Evolutionary conservation across 768 basidiomycete species (phyloP).

Genomic region (Lyophyllum atratum): DNA sequence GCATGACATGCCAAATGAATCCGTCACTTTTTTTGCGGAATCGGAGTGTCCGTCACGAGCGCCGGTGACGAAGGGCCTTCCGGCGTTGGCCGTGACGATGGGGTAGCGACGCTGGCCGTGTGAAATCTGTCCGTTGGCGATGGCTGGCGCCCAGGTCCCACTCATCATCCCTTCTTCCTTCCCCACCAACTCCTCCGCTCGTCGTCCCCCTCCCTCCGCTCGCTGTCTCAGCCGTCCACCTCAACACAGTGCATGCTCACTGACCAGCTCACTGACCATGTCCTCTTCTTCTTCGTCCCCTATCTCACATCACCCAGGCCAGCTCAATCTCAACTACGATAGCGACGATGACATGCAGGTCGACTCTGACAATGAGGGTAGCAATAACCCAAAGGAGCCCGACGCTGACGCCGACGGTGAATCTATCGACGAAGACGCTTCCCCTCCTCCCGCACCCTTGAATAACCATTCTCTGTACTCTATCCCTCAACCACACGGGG

Average conservation of each 20-base stretch:
- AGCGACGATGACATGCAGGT: constrained; percentile 70
- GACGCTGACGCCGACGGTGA: constrained; percentile 68
- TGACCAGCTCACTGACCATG: constrained; percentile 11
- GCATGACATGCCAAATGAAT: constrained; percentile 13
- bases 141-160: constrained; percentile 51
- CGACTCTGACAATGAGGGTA: constrained; percentile 59
- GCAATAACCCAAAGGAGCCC: constrained; percentile 43
- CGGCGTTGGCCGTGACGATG: constrained; percentile 63
- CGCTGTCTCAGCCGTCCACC: constrained; percentile 21
- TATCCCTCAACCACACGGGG: constrained; percentile 32
- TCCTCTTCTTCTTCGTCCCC: constrained; percentile 32
- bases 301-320: constrained; percentile 35
- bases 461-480: constrained; percentile 35
- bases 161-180: constrained; percentile 40
- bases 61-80: constrained; percentile 57
- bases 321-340: constrained; percentile 61
- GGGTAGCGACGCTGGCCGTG: constrained; percentile 57
- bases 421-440: constrained; percentile 56
- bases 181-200: constrained; percentile 35
- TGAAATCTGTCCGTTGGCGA: constrained; percentile 58
- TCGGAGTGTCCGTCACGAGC: constrained; percentile 56
- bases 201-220: constrained; percentile 23
- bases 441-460: constrained; percentile 34
- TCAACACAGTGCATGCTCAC: constrained; percentile 1
- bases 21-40: constrained; percentile 25